Conservation (phyloP, 2,329 filamentous ascomycete species). For the Neodidymelliopsis sp. region DNA sequence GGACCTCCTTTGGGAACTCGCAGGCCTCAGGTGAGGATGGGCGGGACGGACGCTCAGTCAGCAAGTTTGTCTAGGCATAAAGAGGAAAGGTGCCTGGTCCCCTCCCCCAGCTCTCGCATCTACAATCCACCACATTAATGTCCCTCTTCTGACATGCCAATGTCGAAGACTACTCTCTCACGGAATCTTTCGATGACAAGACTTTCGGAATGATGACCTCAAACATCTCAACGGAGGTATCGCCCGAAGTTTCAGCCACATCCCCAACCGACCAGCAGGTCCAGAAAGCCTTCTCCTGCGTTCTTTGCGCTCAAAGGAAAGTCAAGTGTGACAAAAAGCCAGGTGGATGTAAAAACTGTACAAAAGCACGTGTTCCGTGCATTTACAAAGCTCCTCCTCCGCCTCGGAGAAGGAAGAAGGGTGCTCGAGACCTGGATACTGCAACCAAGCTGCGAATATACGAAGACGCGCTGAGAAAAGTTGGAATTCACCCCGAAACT, state of each 20-base stretch:
- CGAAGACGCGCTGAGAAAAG: conserved; percentile 38
- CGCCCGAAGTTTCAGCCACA: neutral
- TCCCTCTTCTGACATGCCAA: too few species aligned
- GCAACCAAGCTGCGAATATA: conserved; percentile 38
- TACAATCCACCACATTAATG: too few species aligned
- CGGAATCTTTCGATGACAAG: too few species aligned
- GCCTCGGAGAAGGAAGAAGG: conserved; percentile 38
- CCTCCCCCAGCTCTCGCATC: too few species aligned
- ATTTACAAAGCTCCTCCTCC: conserved; percentile 45
- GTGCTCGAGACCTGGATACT: conserved; percentile 33
- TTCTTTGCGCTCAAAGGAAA: conserved; percentile 45
- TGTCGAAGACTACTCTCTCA: too few species aligned
- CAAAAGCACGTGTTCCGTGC: conserved; percentile 39
- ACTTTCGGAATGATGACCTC: too few species aligned
- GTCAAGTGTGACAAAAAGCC: conserved; percentile 43
- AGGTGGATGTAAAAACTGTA: conserved; percentile 42
- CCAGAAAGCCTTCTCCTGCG: conserved; percentile 44
- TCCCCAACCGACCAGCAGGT: neutral
- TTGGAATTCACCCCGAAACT: conserved; percentile 38
- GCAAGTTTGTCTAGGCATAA: too few species aligned
- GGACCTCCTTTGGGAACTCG: too few species aligned
- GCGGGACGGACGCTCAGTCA: too few species aligned
- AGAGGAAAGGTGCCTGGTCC: too few species aligned
- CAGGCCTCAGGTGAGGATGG: too few species aligned
- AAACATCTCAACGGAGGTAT: neutral